phyloP scores from a whole-genome alignment of 176 grass and related monocot genomes.

The Aegilops umbellulata region DNA sequence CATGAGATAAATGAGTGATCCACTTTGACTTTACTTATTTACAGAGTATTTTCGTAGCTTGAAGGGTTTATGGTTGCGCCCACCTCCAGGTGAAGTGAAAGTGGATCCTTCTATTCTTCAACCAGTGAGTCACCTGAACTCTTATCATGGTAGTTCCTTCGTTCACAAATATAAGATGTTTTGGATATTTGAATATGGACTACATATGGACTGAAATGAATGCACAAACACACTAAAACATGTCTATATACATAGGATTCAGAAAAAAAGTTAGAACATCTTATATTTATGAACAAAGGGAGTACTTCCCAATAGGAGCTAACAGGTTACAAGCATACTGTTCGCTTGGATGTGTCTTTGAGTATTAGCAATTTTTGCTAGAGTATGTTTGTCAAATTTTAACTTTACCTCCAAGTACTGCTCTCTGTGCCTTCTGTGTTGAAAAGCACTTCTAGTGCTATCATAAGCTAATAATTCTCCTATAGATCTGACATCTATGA shows the following conservation, averaged over 20 bases:
- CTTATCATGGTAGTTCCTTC: background rate
- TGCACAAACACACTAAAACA: no score
- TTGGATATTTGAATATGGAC: no score
- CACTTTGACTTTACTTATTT: slow-evolving; percentile 24
- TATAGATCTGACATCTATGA: slow-evolving; percentile 5
- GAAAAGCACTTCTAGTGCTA: slow-evolving; percentile 6
- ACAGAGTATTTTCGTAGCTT: slow-evolving; percentile 50
- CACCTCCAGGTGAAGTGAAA: slow-evolving; percentile 18
- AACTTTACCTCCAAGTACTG: background rate
- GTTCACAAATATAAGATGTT: no score
- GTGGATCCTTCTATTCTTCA: slow-evolving; percentile 32
- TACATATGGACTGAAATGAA: no score
- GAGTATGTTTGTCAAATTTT: background rate
- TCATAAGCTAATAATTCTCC: slow-evolving; percentile 3
- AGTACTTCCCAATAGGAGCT: background rate
- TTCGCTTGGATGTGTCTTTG: background rate
- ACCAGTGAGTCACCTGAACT: slow-evolving; percentile 37
- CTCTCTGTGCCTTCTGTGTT: slow-evolving; percentile 1
- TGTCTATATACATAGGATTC: no score
- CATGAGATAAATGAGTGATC: background rate
- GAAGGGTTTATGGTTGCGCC: slow-evolving; percentile 28
- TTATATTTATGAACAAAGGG: no score
- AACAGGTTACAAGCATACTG: background rate
- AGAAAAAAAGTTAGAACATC: no score
- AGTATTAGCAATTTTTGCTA: background rate